phyloP scores from a whole-genome alignment of 371 early-diverging fungal species.

The Mortierella sp. region DNA sequence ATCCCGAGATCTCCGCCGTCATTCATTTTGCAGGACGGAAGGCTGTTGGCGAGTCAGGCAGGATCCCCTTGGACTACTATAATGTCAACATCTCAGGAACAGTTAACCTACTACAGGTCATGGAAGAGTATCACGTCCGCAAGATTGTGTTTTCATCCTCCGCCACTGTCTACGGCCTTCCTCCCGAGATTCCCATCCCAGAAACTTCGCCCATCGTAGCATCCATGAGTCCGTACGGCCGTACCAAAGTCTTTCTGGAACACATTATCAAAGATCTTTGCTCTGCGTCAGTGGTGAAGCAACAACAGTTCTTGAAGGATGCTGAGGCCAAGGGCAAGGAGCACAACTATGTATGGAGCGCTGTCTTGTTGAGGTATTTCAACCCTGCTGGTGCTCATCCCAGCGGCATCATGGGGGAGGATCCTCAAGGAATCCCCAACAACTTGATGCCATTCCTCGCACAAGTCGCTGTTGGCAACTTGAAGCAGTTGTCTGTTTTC shows the following conservation, averaged over 20 bases:
- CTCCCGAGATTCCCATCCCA: constrained; percentile 49
- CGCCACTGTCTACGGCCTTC: constrained; percentile 72
- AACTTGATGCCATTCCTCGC: constrained; percentile 91
- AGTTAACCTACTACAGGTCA: constrained; percentile 65
- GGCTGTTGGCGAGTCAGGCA: constrained; percentile 77
- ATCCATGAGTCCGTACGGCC: constrained; percentile 87
- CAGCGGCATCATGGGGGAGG: constrained; percentile 89
- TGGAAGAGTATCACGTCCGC: constrained; percentile 62
- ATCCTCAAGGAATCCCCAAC: constrained; percentile 83
- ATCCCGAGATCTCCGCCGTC: constrained; percentile 65
- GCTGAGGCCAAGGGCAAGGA: background rate
- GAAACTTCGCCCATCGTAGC: constrained; percentile 59
- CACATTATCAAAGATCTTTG: constrained; percentile 80
- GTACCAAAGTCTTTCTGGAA: constrained; percentile 88
- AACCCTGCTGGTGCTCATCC: constrained; percentile 92
- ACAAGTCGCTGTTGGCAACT: constrained; percentile 83
- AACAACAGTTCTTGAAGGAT: constrained; percentile 29
- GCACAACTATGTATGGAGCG: constrained; percentile 66
- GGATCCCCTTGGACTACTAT: constrained; percentile 77
- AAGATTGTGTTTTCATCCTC: constrained; percentile 78
- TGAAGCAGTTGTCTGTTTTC: constrained; percentile 78
- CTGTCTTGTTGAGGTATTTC: constrained; percentile 86
- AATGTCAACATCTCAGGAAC: constrained; percentile 76
- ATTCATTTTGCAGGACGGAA: constrained; percentile 82
- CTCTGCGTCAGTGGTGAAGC: constrained; percentile 56